A percentile compares a stretch with the other conserved stretches of the same genome.
phyloP scores from a whole-genome alignment of 1,284 basidiomycete genomes.

The Cryptococcus sp. region DNA sequence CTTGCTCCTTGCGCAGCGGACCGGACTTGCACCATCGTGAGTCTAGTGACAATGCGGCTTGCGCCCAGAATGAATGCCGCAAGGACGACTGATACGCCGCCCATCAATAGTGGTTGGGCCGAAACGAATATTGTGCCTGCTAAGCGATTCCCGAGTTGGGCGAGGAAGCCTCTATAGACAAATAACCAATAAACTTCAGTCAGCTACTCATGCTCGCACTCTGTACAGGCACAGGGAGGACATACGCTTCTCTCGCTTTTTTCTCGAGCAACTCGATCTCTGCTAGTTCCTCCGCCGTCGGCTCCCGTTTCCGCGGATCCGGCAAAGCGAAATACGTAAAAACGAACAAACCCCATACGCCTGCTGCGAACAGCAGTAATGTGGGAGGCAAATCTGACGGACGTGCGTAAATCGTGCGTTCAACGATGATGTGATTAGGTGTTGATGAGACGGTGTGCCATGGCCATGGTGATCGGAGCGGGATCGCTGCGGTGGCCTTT shows the following conservation, averaged over 20 bases:
- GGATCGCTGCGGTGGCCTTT: neutral
- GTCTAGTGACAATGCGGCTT: slow-evolving; percentile 11
- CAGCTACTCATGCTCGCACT: neutral
- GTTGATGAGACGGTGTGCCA: slow-evolving; percentile 13
- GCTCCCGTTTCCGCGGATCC: slow-evolving; percentile 6
- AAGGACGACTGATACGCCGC: slow-evolving; percentile 7
- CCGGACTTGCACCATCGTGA: slow-evolving; percentile 15
- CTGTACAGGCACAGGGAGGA: neutral
- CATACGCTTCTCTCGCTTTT: neutral
- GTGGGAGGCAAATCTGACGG: slow-evolving; percentile 13
- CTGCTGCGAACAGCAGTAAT: slow-evolving; percentile 8
- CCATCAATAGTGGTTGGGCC: slow-evolving; percentile 11
- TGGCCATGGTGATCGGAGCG: slow-evolving; percentile 16
- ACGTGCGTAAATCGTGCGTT: slow-evolving; percentile 16
- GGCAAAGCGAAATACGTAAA: slow-evolving; percentile 7
- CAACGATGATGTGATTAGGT: slow-evolving; percentile 4
- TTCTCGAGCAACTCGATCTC: slow-evolving; percentile 2
- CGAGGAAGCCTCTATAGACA: slow-evolving; percentile 2
- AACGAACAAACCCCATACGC: slow-evolving; percentile 14
- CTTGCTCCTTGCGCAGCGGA: neutral
- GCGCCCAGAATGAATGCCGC: slow-evolving; percentile 4
- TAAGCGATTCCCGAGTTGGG: slow-evolving; percentile 4
- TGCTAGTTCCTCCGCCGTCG: slow-evolving; percentile 12
- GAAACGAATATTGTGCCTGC: slow-evolving; percentile 6
- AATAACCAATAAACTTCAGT: neutral